These are phyloP conservation scores for Otatea glauca DNA, from an alignment of 176 grass and related monocot genomes.

Conservation along the genomic window DNA sequence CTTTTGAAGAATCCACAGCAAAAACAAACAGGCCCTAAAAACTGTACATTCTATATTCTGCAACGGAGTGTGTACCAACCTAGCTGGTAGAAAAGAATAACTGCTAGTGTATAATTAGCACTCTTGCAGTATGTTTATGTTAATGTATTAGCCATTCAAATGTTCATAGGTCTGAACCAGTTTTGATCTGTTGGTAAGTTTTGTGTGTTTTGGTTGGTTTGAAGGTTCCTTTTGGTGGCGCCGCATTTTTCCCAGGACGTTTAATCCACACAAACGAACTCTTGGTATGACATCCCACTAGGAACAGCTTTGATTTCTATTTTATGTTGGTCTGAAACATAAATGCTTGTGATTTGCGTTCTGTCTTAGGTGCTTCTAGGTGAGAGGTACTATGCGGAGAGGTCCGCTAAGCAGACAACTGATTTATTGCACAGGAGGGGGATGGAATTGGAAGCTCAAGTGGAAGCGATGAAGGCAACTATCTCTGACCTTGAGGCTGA, in stretches of 20 bases:
- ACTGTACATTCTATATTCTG: background rate
- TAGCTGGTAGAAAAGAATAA: background rate
- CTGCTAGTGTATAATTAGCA: background rate
- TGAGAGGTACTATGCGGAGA: constrained; percentile 81
- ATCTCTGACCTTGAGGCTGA: constrained; percentile 79
- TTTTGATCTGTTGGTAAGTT: background rate
- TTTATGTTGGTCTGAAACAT: background rate
- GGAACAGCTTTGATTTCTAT: background rate
- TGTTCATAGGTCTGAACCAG: background rate
- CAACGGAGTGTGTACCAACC: background rate
- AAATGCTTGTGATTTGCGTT: constrained; percentile 21
- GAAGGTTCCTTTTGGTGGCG: constrained; percentile 88
- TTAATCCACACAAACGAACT: constrained; percentile 92
- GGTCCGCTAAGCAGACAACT: constrained; percentile 76
- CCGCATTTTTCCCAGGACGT: constrained; percentile 79
- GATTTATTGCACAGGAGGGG: constrained; percentile 81
- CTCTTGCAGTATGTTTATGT: background rate
- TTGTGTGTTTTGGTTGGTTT: constrained; percentile 22
- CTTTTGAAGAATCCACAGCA: too few relatives aligned
- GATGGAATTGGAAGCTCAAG: constrained; percentile 69
- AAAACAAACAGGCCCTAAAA: background rate
- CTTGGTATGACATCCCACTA: constrained; percentile 50
- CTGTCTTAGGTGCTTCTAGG: constrained; percentile 81
- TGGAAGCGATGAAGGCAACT: constrained; percentile 70
- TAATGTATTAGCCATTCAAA: background rate